Base-by-base conservation (phyloP, 176 grass and related monocot genomes). In the Phoenix roebelenii region DNA sequence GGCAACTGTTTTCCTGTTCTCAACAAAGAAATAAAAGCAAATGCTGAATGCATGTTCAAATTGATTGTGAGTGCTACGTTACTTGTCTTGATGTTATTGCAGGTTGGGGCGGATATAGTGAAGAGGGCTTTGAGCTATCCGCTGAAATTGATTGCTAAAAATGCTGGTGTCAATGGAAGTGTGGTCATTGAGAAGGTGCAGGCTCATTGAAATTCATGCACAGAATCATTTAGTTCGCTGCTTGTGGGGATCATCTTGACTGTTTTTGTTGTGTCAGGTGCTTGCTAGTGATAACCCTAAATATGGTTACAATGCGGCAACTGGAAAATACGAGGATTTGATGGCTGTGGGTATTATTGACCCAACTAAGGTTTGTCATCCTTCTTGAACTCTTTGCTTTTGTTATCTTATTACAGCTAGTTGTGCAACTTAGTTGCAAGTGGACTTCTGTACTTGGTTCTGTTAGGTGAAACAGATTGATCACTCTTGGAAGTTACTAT, bases 281-380 rank as follows among this genome's bases (percentile, higher is more conserved):
- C 83, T 98, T 61, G 56, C 81, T 15, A 85, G 81, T 44, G 87
- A 98, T 25, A 85, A 92, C 64, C 61, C 66, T 65, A 98, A 92
- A 70, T 79, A 55, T 48, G 93, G 93, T 55, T 98, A 98, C 70
- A 98, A 98, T 73, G 93, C 93, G 65, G 87, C 84, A 18, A 92
- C 93, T 16, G 93, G 93, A 23, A 78, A 88, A 57, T 92, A 98
- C 0, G 93, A 98, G 79, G 93, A 98, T 63, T 69, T 98, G 81
- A 98, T 98, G 93, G 93, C 93, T 80, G 93, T 73, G 69, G 93
- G 93, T 72, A 98, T 98, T 66, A 98, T 98, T 61, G 93, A 98
- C 64, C 93, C 93, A 66, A 98, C 93, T 4, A 98, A 98, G 93
- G 93, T 98, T 22, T 65, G 75, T 79, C 12, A 16, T 28, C 57